Conservation (phyloP, 306 rosid genomes). For the Trifolium dubium region DNA sequence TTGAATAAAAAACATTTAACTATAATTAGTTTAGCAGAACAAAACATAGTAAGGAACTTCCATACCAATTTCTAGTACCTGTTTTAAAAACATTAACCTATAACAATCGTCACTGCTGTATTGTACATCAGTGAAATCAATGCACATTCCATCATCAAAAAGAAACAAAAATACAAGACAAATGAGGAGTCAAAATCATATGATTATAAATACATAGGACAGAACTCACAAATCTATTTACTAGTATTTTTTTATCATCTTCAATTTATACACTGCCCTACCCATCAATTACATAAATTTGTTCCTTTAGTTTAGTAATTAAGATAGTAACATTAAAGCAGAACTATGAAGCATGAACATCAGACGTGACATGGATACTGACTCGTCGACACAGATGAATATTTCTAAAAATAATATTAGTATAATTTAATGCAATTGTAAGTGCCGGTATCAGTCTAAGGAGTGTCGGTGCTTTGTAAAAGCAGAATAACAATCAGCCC, state of each 20-base stretch:
- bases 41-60: conserved; percentile 39
- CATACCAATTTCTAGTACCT: conserved; percentile 31
- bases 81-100: conserved; percentile 46
- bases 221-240: conserved; percentile 33
- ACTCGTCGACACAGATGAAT: no score
- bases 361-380: no score
- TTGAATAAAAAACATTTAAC: conserved; percentile 15
- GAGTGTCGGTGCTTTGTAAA: no score
- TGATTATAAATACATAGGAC: conserved; percentile 37
- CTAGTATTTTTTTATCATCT: conserved; percentile 7
- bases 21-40: conserved; percentile 31
- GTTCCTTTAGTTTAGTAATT: neutral
- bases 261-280: conserved; percentile 38
- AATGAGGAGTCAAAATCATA: conserved; percentile 58
- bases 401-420: no score
- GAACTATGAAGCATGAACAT: neutral
- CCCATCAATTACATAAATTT: conserved; percentile 13
- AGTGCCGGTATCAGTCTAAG: no score
- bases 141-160: conserved; percentile 66
- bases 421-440: no score
- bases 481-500: neutral
- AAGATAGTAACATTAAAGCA: neutral
- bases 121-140: conserved; percentile 54
- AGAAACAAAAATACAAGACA: conserved; percentile 71
- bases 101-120: conserved; percentile 38